Evolutionary conservation across 2,329 filamentous ascomycete genomes (phyloP), one percentile per base, ranked within the genome.

Genomic region (Triangularia verruculosa): DNA sequence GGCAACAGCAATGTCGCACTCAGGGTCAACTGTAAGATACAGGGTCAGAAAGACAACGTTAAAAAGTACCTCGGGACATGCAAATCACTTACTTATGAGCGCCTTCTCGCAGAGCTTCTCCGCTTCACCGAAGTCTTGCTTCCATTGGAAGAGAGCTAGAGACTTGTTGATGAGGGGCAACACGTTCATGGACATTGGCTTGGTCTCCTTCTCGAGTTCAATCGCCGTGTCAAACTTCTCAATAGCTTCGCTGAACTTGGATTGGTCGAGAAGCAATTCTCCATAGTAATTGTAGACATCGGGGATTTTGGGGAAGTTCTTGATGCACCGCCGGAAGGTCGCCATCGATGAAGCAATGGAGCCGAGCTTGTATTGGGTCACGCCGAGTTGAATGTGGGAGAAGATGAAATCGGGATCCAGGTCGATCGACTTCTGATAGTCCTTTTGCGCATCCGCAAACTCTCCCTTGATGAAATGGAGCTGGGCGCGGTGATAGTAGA

Each of bases 261-360:
- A 89, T 82, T 98, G 95, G 82, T 99, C 95, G 61, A 99, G 88
- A 63, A 99, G 85, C 62, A 99, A 85, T 81, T 99, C 95, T 73
- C 95, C 95, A 74, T 97, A 98, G 86, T 99, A 99, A 85, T 99
- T 99, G 85, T 98, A 99, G 47, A 98, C 95, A 74, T 99, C 95
- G 5, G 94, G 93, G 11, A 96, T 92, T 75, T 94, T 91, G 74
- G 93, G 91, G 75, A 99, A 99, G 80, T 97, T 97, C 89, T 98
- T 99, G 78, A 97, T 93, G 78, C 93, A 97, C 68, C 93, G 86
- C 71, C 94, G 88, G 88, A 99, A 98, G 5, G 95, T 99, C 34
- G 95, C 94, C 93, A 98, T 98, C 55, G 93, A 97, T 8, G 93
- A 97, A 7, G 95, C 95, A 64, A 99, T 91, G 28, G 92, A 97